Conservation (phyloP, 352 stramenopile species). For the Phytophthora sojae region DNA sequence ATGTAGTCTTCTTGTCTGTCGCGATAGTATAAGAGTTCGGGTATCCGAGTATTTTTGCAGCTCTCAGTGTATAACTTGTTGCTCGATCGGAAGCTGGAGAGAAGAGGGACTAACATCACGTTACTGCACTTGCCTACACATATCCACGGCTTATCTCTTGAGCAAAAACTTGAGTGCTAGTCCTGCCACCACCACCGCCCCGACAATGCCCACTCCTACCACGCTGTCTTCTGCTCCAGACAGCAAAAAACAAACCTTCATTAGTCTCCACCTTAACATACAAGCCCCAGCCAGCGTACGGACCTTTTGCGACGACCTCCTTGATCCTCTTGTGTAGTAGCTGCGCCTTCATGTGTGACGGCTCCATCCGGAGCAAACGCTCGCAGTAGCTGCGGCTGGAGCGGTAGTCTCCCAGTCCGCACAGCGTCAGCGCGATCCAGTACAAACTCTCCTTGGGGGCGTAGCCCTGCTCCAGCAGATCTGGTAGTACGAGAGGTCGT, state of each 20-base stretch:
- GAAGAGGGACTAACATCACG: slow-evolving; percentile 3
- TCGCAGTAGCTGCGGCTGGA: slow-evolving; percentile 77
- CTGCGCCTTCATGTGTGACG: slow-evolving; percentile 74
- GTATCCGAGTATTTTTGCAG: slow-evolving; percentile 9
- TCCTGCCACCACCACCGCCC: slow-evolving; percentile 74
- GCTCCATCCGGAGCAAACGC: slow-evolving; percentile 77
- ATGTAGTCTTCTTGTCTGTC: slow-evolving; percentile 6
- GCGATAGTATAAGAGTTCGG: not conserved
- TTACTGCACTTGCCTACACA: slow-evolving; percentile 20
- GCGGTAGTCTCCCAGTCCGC: slow-evolving; percentile 73
- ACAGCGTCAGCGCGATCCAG: slow-evolving; percentile 79
- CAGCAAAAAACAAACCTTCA: not conserved
- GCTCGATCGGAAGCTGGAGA: slow-evolving; percentile 16
- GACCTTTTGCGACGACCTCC: slow-evolving; percentile 68
- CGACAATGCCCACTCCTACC: slow-evolving; percentile 73
- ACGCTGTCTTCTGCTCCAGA: slow-evolving; percentile 55
- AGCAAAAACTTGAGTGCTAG: slow-evolving; percentile 79
- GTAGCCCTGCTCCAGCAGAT: slow-evolving; percentile 65
- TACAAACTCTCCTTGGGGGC: slow-evolving; percentile 77
- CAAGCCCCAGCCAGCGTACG: not conserved
- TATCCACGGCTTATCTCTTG: slow-evolving; percentile 58
- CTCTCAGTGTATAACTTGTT: slow-evolving; percentile 6
- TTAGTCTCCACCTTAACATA: slow-evolving; percentile 2
- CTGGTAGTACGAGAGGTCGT: slow-evolving; percentile 34
- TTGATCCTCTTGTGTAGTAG: slow-evolving; percentile 82